These are phyloP conservation scores for Gossypium aridum DNA, from an alignment of 441 rosid genomes.

Conservation along the genomic window DNA sequence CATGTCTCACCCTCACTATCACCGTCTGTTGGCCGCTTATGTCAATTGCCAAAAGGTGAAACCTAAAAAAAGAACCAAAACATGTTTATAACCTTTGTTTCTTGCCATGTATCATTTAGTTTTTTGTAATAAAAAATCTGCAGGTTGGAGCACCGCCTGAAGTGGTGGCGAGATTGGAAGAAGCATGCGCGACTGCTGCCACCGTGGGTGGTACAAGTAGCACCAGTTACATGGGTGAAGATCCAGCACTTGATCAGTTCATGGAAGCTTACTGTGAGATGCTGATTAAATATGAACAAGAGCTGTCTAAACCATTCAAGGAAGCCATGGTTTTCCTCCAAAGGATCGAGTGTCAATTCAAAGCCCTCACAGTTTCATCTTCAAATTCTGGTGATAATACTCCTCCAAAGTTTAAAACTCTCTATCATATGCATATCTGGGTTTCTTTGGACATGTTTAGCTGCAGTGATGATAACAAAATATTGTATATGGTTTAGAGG, in stretches of 20 bases:
- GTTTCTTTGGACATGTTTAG: constrained; percentile 10
- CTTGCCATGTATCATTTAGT: background rate
- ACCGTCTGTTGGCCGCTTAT: constrained; percentile 80
- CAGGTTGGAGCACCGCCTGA: constrained; percentile 98
- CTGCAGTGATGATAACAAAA: background rate
- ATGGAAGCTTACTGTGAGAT: constrained; percentile 99
- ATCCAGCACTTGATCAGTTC: constrained; percentile 96
- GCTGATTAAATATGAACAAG: constrained; percentile 92
- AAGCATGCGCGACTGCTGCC: constrained; percentile 53
- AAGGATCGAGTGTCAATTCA: constrained; percentile 81
- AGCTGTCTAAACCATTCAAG: constrained; percentile 83
- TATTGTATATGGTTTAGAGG: background rate
- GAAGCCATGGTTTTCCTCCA: constrained; percentile 89
- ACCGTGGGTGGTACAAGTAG: constrained; percentile 34
- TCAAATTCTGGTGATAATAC: constrained; percentile 46
- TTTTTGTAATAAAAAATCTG: no score
- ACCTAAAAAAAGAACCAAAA: background rate
- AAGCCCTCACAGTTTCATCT: constrained; percentile 61
- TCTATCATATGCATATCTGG: constrained; percentile 20
- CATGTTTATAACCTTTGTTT: background rate
- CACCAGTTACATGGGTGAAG: constrained; percentile 63
- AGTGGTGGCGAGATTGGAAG: constrained; percentile 75
- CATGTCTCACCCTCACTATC: constrained; percentile 95
- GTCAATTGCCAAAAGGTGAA: constrained; percentile 89
- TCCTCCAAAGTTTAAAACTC: background rate